Base-by-base conservation (phyloP, 805 yeast genomes). In the Metschnikowia proteae region DNA sequence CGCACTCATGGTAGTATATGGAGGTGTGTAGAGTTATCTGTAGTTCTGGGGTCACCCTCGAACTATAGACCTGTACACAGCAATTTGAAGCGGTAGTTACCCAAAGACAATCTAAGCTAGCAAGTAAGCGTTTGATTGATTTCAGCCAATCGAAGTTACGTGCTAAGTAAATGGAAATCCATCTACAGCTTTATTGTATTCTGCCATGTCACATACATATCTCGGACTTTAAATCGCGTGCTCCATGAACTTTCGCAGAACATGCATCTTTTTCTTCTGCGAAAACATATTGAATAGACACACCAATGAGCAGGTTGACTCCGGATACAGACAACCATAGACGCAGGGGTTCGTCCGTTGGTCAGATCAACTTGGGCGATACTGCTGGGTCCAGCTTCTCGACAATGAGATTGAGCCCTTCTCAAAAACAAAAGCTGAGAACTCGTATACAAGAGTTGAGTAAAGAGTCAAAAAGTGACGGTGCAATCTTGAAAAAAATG, bases 341-440 rank as follows among this genome's bases (percentile, higher is more conserved):
- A 51, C 70, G 70, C 47, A 63, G 89, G 55, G 75, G 80, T 7
- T 84, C 94, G 1, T 84, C 91, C 0, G 84, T 89, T 11, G 96
- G 96, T 3, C 75, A 79, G 32, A 80, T 88, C 45, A 76, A 81
- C 45, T 68, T 89, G 3, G 96, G 96, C 25, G 96, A 88, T 61
- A 81, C 76, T 10, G 63, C 81, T 6, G 84, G 81, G 1, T 83
- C 88, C 2, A 75, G 86, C 1, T 71, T 88, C 38, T 73, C 88
- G 9, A 84, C 95, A 1, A 81, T 84, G 80, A 67, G 73, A n/a
- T 69, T 78, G 23, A 67, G 79, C 9, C 68, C 68, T 45, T 62
- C 68, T 48, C 68, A 71, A 49, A 70, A 74, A 52, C 66, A 65
- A 45, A 54, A 53, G 38, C 66, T 69, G 33, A 52, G 55, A 23